A percentile compares a stretch with the other conserved stretches of the same genome.
Evolutionary conservation across 1,139 yeast genomes (phyloP).

Genomic region (Arxiozyma bovina): DNA sequence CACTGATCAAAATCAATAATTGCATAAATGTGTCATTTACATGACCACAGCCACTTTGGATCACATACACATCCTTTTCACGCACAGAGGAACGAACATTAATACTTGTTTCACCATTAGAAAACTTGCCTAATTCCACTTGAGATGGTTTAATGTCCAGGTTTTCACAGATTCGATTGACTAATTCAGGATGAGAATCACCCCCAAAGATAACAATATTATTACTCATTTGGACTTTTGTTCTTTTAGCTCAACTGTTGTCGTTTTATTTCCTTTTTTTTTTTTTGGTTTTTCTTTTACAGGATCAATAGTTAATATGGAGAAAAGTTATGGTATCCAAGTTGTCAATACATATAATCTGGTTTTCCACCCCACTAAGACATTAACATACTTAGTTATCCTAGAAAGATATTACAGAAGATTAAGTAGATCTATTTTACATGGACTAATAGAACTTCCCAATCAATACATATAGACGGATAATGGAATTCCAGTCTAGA

Average conservation of each 20-base stretch:
- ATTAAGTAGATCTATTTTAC: no score
- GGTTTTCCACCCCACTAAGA: not conserved
- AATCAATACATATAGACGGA: not conserved
- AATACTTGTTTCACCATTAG: conserved; percentile 87
- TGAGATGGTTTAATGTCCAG: conserved; percentile 54
- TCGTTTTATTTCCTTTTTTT: no score
- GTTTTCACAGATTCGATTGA: conserved; percentile 55
- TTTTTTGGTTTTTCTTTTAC: no score
- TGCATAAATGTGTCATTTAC: conserved; percentile 90
- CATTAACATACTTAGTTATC: not conserved
- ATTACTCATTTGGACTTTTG: conserved; percentile 45
- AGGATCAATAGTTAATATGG: no score
- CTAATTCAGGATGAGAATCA: conserved; percentile 54
- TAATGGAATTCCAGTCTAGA: not conserved
- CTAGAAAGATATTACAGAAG: not conserved
- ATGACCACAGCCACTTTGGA: conserved; percentile 63
- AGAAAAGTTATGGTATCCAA: not conserved
- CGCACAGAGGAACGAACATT: conserved; percentile 77
- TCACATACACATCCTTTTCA: conserved; percentile 85
- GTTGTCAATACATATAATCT: not conserved
- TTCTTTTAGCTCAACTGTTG: not conserved
- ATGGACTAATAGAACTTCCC: not conserved
- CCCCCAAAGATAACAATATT: conserved; percentile 65
- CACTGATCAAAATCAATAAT: conserved; percentile 77
- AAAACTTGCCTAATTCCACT: conserved; percentile 51